Conservation (phyloP, 2,329 filamentous ascomycete species). For the Aspergillus eucalypticola region DNA sequence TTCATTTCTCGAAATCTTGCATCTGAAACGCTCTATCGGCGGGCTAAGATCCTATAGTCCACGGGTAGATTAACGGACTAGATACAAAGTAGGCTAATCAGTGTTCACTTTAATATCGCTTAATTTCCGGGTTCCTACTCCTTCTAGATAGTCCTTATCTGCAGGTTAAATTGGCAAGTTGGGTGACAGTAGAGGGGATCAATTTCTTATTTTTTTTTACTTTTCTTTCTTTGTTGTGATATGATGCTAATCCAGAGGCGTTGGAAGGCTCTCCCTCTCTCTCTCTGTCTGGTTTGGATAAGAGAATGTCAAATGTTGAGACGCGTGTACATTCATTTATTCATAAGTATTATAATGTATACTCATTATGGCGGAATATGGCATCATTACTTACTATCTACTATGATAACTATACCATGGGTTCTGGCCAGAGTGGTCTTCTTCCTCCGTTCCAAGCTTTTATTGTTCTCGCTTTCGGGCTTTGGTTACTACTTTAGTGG, state of each 20-base stretch:
- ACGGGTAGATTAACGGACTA: not conserved
- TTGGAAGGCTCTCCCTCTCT: too few species aligned
- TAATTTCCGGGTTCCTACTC: not conserved
- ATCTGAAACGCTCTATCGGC: constrained; percentile 1
- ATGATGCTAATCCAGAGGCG: too few species aligned
- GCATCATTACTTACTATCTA: not conserved
- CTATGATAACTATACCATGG: too few species aligned
- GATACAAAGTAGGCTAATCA: not conserved
- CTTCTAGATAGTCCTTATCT: too few species aligned
- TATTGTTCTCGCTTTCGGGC: not conserved
- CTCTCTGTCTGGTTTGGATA: too few species aligned
- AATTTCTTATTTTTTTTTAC: too few species aligned
- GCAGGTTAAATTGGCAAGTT: not conserved
- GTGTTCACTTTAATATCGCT: constrained; percentile 4
- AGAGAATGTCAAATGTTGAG: too few species aligned
- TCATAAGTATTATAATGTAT: not conserved
- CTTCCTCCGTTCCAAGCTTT: not conserved
- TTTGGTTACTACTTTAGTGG: not conserved
- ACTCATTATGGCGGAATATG: constrained; percentile 4
- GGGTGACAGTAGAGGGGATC: too few species aligned
- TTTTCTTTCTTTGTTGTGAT: too few species aligned
- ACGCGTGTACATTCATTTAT: not conserved
- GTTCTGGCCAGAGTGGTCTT: not conserved
- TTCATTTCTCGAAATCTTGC: not conserved
- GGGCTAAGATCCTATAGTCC: not conserved